Base-by-base conservation (phyloP, 106 monocot genomes). In the Agapanthus africanus region DNA sequence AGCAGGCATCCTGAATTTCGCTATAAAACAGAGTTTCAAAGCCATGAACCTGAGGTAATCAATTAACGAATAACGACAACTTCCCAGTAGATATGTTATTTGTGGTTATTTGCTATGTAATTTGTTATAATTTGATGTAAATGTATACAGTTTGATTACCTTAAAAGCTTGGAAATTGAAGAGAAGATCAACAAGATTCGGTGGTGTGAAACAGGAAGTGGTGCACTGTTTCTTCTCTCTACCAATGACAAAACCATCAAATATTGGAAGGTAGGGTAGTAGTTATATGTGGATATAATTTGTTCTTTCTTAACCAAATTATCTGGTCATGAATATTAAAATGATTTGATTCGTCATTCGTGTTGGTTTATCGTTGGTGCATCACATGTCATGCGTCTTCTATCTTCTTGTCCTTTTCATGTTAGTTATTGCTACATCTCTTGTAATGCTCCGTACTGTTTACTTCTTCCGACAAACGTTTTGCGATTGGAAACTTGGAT, bases 21-120 rank as follows among this genome's bases (percentile, higher is more conserved):
- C 37, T 91, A 91, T 74, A 91, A 91, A 72, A 87, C 91, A 56
- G 91, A 91, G 59, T 91, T 91, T 71, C 91, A 91, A 66, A 91
- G 91, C 51, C 91, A 91, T 73, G 91, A 91, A 75, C 87, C 91
- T 54, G 91, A 91, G 84, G 91, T 91, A 77, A 23, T 38, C 11
- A 61, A 23, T 31, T 44, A 34, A 3, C 38, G 16, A 4, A 42
- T 33, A 39, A 9, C n/a, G n/a, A n/a, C n/a, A n/a, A n/a, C n/a
- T n/a, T n/a, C n/a, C n/a, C n/a, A n/a, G n/a, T n/a, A n/a, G n/a
- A n/a, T n/a, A n/a, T n/a, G n/a, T n/a, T n/a, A n/a, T n/a, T n/a
- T n/a, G n/a, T n/a, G n/a, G n/a, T n/a, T n/a, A n/a, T n/a, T n/a
- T n/a, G n/a, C n/a, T n/a, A n/a, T n/a, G n/a, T n/a, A n/a, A n/a